Percentiles rank a stretch among this genome's conserved stretches.
Conservation (phyloP, 2,329 filamentous ascomycete species). For the Cytospora mali region DNA sequence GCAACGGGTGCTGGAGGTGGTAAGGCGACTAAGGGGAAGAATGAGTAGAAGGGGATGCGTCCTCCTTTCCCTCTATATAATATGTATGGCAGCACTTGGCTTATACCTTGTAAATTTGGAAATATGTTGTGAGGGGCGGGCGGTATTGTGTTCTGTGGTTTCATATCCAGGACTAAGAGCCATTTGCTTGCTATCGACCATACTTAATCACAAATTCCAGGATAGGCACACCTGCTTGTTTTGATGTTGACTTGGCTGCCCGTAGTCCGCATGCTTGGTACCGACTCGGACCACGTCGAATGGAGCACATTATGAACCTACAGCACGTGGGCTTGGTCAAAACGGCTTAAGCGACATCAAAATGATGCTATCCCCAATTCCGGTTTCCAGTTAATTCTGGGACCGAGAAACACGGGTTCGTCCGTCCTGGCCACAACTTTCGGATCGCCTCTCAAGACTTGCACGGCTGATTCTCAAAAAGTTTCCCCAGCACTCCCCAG, state of each 20-base stretch:
- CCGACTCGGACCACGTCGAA: not conserved
- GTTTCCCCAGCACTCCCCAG: no score
- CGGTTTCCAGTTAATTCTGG: not conserved
- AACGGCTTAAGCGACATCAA: not conserved
- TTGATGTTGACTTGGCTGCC: not conserved
- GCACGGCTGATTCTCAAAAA: no score
- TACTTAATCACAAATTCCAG: not conserved
- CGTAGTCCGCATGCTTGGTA: not conserved
- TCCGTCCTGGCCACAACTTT: not conserved
- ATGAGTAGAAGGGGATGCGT: not conserved
- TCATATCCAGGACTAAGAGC: not conserved
- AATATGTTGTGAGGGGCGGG: not conserved
- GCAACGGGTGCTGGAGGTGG: not conserved
- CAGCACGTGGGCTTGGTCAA: not conserved
- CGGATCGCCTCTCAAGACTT: not conserved
- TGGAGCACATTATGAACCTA: not conserved
- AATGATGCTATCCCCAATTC: not conserved
- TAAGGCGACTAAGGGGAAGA: constrained; percentile 18
- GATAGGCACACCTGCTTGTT: not conserved
- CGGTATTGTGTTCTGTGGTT: not conserved
- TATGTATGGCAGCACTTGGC: not conserved
- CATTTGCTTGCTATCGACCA: not conserved
- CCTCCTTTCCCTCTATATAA: not conserved
- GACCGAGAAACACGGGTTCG: not conserved
- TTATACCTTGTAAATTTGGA: not conserved